Conservation (phyloP, 1,284 basidiomycete genomes). For the Uromyces viciae-fabae region DNA sequence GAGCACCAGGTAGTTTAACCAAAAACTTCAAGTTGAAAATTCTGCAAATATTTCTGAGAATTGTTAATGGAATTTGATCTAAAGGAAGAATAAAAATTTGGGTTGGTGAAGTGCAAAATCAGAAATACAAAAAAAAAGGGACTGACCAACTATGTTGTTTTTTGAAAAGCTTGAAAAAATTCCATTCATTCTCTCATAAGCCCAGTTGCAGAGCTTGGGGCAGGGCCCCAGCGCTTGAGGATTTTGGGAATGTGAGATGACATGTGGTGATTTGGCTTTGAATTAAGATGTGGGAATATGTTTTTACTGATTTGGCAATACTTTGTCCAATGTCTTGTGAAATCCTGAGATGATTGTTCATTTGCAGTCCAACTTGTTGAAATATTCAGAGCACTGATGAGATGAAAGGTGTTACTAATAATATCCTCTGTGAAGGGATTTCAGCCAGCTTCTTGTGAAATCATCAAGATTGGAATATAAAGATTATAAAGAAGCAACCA, state of each 20-base stretch:
- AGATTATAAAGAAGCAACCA: slow-evolving; percentile 16
- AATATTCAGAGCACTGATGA: background rate
- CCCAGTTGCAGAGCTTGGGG: slow-evolving; percentile 17
- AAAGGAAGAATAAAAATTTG: too few species aligned
- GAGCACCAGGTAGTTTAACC: background rate
- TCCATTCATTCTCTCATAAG: slow-evolving; percentile 21
- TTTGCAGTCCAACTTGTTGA: background rate
- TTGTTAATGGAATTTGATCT: background rate
- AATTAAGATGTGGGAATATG: background rate
- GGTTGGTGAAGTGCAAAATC: too few species aligned
- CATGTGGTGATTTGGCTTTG: slow-evolving; percentile 5
- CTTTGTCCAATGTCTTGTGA: slow-evolving; percentile 1
- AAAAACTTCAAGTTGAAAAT: background rate
- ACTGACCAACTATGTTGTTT: slow-evolving; percentile 3
- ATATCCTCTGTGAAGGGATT: background rate
- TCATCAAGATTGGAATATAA: background rate
- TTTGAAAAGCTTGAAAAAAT: slow-evolving; percentile 8
- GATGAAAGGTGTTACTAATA: background rate
- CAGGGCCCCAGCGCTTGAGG: background rate
- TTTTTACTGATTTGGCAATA: background rate
- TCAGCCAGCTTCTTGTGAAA: background rate
- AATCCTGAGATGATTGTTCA: background rate
- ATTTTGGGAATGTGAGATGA: slow-evolving; percentile 14
- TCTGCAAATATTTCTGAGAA: background rate
- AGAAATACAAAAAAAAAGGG: background rate